Evolutionary conservation across 2,329 filamentous ascomycete species (phyloP).

Genomic region (Colletotrichum sp.): DNA sequence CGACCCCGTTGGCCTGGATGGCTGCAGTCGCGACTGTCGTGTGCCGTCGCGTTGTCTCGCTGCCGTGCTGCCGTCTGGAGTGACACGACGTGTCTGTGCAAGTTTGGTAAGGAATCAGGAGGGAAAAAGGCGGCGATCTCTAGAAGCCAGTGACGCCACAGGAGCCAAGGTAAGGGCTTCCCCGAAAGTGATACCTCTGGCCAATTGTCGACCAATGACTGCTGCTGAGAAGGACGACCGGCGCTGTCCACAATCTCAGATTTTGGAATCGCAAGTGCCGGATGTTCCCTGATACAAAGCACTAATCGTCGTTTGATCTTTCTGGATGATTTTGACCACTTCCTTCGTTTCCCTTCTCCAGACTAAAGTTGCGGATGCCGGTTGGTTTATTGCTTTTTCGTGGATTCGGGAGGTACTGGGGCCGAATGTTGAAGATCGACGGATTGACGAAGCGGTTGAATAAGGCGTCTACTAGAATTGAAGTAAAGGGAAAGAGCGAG

Average conservation of each 20-base stretch:
- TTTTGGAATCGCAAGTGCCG: background rate
- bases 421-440: background rate
- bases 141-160: conserved; percentile 14
- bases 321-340: background rate
- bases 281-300: background rate
- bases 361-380: background rate
- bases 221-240: conserved; percentile 4
- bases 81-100: conserved; percentile 6
- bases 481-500: background rate
- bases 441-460: background rate
- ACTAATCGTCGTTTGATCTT: background rate
- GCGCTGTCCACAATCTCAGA: conserved; percentile 14
- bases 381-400: background rate
- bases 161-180: background rate
- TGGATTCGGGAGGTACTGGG: background rate
- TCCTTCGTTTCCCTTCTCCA: background rate
- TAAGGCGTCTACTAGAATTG: background rate
- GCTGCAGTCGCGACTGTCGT: background rate
- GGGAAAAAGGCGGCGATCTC: background rate
- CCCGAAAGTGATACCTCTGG: background rate
- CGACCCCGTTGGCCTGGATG: background rate
- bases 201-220: background rate
- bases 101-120: conserved; percentile 8
- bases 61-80: background rate
- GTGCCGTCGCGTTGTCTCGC: background rate